A percentile compares a stretch with the other conserved stretches of the same genome.
Conservation (phyloP, 2,329 filamentous ascomycete genomes). For the Aspergillus sp. region DNA sequence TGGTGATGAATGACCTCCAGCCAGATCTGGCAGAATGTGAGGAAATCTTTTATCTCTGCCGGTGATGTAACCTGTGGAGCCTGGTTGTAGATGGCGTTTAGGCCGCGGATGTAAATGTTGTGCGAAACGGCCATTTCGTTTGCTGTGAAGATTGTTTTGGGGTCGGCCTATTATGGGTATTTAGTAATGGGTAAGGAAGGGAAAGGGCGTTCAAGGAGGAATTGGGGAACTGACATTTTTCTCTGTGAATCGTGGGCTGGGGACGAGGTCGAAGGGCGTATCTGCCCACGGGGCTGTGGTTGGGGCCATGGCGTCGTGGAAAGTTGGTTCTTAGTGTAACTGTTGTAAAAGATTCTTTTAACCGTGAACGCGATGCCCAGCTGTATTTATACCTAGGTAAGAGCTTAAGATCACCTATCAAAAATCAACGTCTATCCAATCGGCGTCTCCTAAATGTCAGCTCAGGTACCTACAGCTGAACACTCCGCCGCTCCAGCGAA, state of each 20-base stretch:
- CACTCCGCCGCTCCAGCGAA: no score
- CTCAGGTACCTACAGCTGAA: no score
- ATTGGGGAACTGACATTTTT: background rate
- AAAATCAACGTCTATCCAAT: no score
- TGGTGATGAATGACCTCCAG: conserved; percentile 6
- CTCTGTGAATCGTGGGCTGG: background rate
- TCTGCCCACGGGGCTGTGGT: background rate
- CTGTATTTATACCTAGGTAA: no score
- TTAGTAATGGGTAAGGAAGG: no score
- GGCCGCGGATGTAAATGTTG: conserved; percentile 7
- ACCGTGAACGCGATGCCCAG: no score
- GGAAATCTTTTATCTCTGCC: conserved; percentile 1
- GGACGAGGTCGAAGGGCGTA: background rate
- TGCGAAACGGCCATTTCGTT: conserved; percentile 14
- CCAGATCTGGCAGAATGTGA: conserved; percentile 5
- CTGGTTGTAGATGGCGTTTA: conserved; percentile 11
- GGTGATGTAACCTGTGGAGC: background rate
- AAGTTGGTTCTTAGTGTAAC: no score
- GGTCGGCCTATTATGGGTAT: background rate
- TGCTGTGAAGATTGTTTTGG: conserved; percentile 5
- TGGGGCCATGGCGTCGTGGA: background rate
- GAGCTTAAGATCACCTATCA: no score
- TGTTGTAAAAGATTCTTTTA: no score
- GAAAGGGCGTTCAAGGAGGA: no score
- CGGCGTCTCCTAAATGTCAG: no score